Evolutionary conservation across 108 stramenopile genomes (phyloP).

Genomic region (Asterionellopsis glacialis): DNA sequence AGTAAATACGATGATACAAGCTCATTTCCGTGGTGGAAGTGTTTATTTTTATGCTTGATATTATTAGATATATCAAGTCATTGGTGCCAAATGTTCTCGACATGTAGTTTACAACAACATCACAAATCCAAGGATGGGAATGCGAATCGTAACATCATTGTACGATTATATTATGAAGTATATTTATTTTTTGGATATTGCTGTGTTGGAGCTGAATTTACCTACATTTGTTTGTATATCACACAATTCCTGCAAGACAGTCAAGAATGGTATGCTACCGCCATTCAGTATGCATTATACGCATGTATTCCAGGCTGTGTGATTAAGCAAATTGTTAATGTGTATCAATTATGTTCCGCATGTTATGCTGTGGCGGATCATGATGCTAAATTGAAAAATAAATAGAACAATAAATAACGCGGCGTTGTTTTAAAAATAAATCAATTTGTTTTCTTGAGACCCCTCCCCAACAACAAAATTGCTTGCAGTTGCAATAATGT

Average conservation of each 20-base stretch:
- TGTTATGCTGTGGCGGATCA: constrained; percentile 77
- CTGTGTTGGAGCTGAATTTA: constrained; percentile 93
- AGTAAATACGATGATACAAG: background rate
- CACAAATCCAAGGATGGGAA: constrained; percentile 93
- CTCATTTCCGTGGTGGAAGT: background rate
- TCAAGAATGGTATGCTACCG: background rate
- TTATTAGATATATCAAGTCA: constrained; percentile 82
- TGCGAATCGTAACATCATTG: constrained; percentile 76
- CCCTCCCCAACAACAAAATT: no score
- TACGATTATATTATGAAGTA: constrained; percentile 89
- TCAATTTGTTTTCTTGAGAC: no score
- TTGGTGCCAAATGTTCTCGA: constrained; percentile 94
- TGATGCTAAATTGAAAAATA: constrained; percentile 45
- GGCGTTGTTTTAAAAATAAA: no score
- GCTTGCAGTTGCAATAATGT: no score
- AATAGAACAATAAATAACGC: background rate
- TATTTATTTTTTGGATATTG: constrained; percentile 95
- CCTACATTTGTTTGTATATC: constrained; percentile 63
- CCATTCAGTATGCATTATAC: constrained; percentile 24
- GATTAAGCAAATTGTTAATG: constrained; percentile 82
- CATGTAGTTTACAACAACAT: constrained; percentile 53
- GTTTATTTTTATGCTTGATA: constrained; percentile 51
- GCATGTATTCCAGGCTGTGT: constrained; percentile 65
- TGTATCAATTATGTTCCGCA: constrained; percentile 74
- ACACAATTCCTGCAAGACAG: constrained; percentile 21